Evolutionary conservation across 805 yeast genomes (phyloP).

Genomic region (Starmerella stigmatis): DNA sequence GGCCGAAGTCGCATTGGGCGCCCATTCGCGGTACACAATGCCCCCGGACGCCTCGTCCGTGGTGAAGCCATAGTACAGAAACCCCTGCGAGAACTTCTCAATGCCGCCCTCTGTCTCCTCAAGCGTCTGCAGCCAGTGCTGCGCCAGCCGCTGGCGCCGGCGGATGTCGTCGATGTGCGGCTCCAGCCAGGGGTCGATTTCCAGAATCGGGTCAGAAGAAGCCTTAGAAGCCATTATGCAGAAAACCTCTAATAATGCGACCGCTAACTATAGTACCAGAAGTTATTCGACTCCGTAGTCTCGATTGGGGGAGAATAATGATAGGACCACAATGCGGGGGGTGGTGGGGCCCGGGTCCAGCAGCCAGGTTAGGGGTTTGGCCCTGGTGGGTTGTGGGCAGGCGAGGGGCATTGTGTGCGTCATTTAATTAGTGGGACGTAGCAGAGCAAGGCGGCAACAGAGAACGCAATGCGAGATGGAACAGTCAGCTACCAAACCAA

Average conservation of each 20-base stretch:
- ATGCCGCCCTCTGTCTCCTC: conserved; percentile 55
- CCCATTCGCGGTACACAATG: conserved; percentile 69
- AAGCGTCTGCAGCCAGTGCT: conserved; percentile 50
- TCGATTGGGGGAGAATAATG: too few species aligned
- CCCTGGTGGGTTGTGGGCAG: too few species aligned
- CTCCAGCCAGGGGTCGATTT: conserved; percentile 75
- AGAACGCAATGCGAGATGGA: too few species aligned
- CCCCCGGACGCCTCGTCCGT: conserved; percentile 42
- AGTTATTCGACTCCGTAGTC: too few species aligned
- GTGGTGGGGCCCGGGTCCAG: too few species aligned
- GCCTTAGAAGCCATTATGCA: neutral
- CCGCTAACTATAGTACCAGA: too few species aligned
- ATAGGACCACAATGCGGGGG: too few species aligned
- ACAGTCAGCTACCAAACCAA: too few species aligned
- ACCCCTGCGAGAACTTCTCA: conserved; percentile 62
- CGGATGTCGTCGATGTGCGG: conserved; percentile 63
- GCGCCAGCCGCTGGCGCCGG: conserved; percentile 56
- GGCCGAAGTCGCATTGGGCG: conserved; percentile 73
- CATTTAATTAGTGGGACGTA: too few species aligned
- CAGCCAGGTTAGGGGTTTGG: too few species aligned
- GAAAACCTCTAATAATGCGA: neutral
- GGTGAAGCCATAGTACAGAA: conserved; percentile 67
- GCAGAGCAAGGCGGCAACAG: too few species aligned
- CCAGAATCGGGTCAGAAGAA: conserved; percentile 36
- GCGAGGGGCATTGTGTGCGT: too few species aligned